These are phyloP conservation scores for Torulaspora pretoriensis DNA, from an alignment of 1,139 yeast species.

Conservation along the genomic window DNA sequence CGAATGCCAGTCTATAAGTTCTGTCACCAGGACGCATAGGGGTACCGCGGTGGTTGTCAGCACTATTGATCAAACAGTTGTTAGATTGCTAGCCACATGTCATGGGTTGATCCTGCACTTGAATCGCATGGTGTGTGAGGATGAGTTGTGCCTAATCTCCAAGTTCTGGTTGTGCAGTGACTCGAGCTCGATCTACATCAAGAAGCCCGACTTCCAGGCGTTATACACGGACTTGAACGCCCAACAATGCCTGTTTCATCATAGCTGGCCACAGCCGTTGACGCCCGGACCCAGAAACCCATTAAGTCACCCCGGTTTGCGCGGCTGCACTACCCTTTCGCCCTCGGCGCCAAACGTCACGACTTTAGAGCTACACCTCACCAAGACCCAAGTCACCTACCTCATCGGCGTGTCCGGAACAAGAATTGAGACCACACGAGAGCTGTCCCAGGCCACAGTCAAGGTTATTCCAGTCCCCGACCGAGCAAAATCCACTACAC, in stretches of 20 bases:
- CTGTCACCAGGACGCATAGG: neutral
- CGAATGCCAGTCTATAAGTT: neutral
- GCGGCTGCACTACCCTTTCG: neutral
- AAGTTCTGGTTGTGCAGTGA: neutral
- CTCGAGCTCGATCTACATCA: neutral
- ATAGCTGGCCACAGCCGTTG: neutral
- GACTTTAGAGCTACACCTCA: constrained; percentile 22
- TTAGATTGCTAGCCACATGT: neutral
- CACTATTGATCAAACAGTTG: neutral
- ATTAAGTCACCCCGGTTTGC: neutral
- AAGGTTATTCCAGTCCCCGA: constrained; percentile 35
- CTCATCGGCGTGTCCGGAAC: constrained; percentile 37
- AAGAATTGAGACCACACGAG: constrained; percentile 32
- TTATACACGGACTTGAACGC: neutral
- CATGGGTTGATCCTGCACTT: neutral
- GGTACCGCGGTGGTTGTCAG: constrained; percentile 1
- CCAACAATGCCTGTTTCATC: neutral
- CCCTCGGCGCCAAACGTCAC: neutral
- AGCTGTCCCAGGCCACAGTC: constrained; percentile 30
- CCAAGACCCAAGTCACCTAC: constrained; percentile 34
- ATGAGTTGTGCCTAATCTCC: neutral
- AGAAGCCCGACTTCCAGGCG: neutral
- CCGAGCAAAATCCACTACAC: constrained; percentile 21
- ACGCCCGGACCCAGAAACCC: no score
- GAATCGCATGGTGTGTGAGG: neutral